Conservation (phyloP, 768 basidiomycete genomes). For the Mycena rebaudengoi region DNA sequence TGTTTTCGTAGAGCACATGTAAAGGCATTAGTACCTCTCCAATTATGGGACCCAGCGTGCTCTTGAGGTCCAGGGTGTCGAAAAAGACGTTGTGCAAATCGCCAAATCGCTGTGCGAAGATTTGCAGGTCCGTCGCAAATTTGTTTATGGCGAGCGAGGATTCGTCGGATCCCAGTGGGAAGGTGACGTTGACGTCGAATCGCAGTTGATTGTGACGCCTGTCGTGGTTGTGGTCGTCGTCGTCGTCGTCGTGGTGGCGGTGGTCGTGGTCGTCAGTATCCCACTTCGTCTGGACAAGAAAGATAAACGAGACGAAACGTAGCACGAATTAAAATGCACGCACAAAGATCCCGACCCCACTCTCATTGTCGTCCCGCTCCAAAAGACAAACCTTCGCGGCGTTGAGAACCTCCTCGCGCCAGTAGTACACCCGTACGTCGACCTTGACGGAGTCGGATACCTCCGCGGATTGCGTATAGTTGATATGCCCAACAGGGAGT, state of each 20-base stretch:
- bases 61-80: background rate
- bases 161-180: background rate
- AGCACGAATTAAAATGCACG: conserved; percentile 15
- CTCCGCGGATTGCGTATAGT: conserved; percentile 31
- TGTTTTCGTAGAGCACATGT: background rate
- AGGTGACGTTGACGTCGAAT: conserved; percentile 1
- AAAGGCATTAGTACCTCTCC: conserved; percentile 1
- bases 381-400: conserved; percentile 38
- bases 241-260: conserved; percentile 3
- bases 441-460: conserved; percentile 33
- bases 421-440: conserved; percentile 34
- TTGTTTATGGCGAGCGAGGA: background rate
- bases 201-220: background rate
- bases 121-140: background rate
- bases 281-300: background rate
- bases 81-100: conserved; percentile 14
- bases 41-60: background rate
- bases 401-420: conserved; percentile 28
- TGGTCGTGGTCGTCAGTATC: background rate
- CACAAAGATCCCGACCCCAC: conserved; percentile 48
- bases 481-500: conserved; percentile 33
- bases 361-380: conserved; percentile 24
- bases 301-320: background rate
- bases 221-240: background rate
- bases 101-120: conserved; percentile 5